phyloP scores from a whole-genome alignment of 192 early-diverging fungal genomes.

The Backusella tuberculispora region DNA sequence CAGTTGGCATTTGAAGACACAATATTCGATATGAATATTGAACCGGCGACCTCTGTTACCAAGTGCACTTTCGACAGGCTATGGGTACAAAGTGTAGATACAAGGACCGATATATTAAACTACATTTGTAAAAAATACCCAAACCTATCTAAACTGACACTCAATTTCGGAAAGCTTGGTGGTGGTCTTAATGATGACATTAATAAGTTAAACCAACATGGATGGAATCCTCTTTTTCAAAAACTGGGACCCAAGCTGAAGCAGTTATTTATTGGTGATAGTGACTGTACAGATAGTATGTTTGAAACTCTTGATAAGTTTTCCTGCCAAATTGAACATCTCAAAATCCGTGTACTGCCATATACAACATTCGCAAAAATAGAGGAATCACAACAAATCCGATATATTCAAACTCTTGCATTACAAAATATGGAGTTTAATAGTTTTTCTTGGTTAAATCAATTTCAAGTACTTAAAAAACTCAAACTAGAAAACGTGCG shows the following conservation, averaged over 20 bases:
- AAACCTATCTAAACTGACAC: no score
- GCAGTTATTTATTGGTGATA: neutral
- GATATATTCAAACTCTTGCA: neutral
- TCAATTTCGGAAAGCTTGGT: neutral
- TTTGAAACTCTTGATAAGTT: neutral
- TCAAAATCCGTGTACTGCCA: neutral
- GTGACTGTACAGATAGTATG: neutral
- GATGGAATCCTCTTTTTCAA: neutral
- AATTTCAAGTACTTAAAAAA: neutral
- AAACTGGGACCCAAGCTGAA: neutral
- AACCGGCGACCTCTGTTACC: no score
- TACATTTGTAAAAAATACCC: no score
- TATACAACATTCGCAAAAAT: neutral
- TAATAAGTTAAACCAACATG: neutral
- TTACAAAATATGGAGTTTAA: neutral
- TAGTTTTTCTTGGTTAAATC: neutral
- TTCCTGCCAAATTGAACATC: neutral
- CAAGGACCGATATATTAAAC: no score
- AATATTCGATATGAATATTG: no score
- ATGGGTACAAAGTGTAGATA: no score
- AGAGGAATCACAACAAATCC: neutral
- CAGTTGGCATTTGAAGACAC: no score
- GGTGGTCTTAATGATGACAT: neutral
- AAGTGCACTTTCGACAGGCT: no score
- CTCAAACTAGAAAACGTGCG: neutral